Evolutionary conservation across 225 moss, liverwort and hornwort genomes (phyloP), one percentile per base, ranked within the genome.

Genomic region (Thuidium tamariscinum): DNA sequence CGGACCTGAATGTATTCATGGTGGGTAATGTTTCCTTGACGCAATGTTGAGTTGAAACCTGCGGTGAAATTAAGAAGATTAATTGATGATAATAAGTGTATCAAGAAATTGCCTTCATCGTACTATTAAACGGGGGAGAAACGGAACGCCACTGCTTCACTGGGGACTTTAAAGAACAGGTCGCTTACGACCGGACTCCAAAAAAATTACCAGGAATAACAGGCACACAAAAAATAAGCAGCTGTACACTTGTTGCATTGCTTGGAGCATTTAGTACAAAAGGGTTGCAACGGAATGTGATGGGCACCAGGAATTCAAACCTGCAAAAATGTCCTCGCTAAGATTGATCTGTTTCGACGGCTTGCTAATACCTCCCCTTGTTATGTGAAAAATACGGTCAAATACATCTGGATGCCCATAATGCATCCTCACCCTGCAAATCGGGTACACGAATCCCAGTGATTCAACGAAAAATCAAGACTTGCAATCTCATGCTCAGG

Each of bases 1-100:
- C 88, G 61, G 21, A 94, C 94, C 89, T 94, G 94, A 86, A 94
- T 94, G 81, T 94, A 94, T 83, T 94, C 94, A 89, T 94, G 94
- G 51, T 94, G 94, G 29, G 94, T 94, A 42, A 90, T 90, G 79
- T 92, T 92, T 84, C 94, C 94, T 91, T 88, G 91, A 52, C 94
- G 92, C 87, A 94, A 80, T 51, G 94, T 94, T 54, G 92, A 92
- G 75, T 94, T 94, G 61, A 89, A 94, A 77, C 94, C 94, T 94
- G 92, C 69, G 88, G 67, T 63, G 48, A 46, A 20, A 67, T 84
- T 32, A n/a, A 74, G 74, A 66, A 79, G 60, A 63, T 39, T 81
- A 74, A 72, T 72, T 23, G 72, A 25, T 25, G 8, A 36, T 22
- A 61, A 34, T 22, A 36, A 30, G 39, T 61, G n/a, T 61, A 65